Evolutionary conservation across 345 rosid genomes (phyloP).

Genomic region (Pugionium dolabratum): DNA sequence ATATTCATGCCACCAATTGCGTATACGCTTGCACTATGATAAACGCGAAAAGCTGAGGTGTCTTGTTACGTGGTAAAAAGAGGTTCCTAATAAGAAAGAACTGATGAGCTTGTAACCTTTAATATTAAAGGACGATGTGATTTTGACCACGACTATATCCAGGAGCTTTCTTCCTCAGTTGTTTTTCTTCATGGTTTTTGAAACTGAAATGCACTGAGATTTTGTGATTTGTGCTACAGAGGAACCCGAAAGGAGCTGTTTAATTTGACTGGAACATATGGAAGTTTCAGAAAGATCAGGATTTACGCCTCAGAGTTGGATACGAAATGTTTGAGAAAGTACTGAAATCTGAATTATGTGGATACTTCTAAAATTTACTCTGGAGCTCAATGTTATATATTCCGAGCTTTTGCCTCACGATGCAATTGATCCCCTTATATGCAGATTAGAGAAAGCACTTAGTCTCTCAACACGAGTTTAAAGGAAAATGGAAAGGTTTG

Average conservation of each 20-base stretch:
- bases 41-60: slow-evolving; percentile 65
- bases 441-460: slow-evolving; percentile 87
- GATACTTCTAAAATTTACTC: not conserved
- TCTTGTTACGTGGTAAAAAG: slow-evolving; percentile 60
- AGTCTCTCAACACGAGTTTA: slow-evolving; percentile 74
- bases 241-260: slow-evolving; percentile 71
- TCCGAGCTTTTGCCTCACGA: not conserved
- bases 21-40: slow-evolving; percentile 60
- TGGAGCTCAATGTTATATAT: not conserved
- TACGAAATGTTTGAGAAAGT: slow-evolving; percentile 76
- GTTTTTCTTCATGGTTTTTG: not conserved
- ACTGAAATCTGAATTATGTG: slow-evolving; percentile 15
- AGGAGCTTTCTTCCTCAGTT: slow-evolving; percentile 1
- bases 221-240: slow-evolving; percentile 47
- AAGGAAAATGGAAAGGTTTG: slow-evolving; percentile 83
- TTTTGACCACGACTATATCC: slow-evolving; percentile 64
- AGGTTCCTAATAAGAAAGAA: slow-evolving; percentile 59
- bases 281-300: slow-evolving; percentile 81
- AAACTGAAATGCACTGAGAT: slow-evolving; percentile 5
- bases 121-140: slow-evolving; percentile 71
- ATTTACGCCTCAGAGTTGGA: slow-evolving; percentile 76
- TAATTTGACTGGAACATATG: slow-evolving; percentile 71
- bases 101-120: slow-evolving; percentile 54
- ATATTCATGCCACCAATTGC: not conserved
- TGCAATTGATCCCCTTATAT: slow-evolving; percentile 50